Base-by-base conservation (phyloP, 306 rosid species). In the Vigna hirtella region DNA sequence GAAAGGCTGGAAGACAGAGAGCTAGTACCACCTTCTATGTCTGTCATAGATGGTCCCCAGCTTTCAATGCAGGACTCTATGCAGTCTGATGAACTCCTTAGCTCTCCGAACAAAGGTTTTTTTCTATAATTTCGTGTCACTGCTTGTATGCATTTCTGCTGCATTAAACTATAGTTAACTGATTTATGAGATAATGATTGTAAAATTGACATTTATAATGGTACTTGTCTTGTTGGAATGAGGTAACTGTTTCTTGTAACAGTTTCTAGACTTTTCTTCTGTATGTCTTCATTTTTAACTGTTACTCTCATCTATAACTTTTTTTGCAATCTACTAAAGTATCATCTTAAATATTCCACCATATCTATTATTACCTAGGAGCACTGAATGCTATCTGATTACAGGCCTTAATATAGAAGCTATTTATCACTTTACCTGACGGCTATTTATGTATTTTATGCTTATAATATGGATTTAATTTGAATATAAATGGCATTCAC, bases 91-190 rank as follows among this genome's bases (percentile, higher is more conserved):
- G 83, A 77, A 30, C 56, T 76, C 69, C 75, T 57, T 36, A 75
- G 53, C 64, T 69, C 66, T 77, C 73, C 74, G 73, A 73, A 71
- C 53, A 84, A 86, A 87, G 98, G 98, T 91, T 48, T 51, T 26
- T 40, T 49, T 82, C 53, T 47, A 26, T 61, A 26, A 81, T 51
- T 65, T 81, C 43, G 17, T 80, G 28, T 32, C 67, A 40, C 71
- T 32, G 14, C 26, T 32, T 34, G 58, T 58, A 48, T 65, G 74
- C 75, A 15, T 70, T 53, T 17, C 6, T 22, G 24, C 15, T 55
- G 24, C 15, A 70, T 52, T 17, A 73, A 24, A 72, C 34, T 70
- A 34, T 40, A 22, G 57, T 56, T 30, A 52, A 66, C 38, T 0
- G 9, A 66, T 18, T 17, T 17, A 40, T 11, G 51, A 20, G 17